Percentiles rank a stretch among this genome's conserved stretches.
Conservation (phyloP, 371 early-diverging fungal genomes). For the Apophysomyces variabilis region DNA sequence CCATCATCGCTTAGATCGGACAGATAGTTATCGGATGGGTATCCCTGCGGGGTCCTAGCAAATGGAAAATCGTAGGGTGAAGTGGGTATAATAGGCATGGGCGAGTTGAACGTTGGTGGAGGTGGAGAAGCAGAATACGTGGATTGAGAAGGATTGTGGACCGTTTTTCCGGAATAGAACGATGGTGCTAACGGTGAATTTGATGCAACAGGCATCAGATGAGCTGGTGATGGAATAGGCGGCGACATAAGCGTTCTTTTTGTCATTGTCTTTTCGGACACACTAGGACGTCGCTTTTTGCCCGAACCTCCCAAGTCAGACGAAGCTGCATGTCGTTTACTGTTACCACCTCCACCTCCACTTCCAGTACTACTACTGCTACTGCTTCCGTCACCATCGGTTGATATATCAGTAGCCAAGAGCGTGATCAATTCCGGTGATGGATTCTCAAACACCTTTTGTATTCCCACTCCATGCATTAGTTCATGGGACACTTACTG, state of each 20-base stretch:
- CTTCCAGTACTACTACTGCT: constrained; percentile 1
- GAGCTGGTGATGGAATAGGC: constrained; percentile 18
- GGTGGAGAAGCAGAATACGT: constrained; percentile 22
- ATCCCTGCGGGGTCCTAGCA: constrained; percentile 21
- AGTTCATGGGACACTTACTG: too few relatives aligned
- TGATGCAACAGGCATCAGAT: constrained; percentile 13
- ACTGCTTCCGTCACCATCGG: neutral
- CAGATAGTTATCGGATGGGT: constrained; percentile 17
- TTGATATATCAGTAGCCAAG: constrained; percentile 11
- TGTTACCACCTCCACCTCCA: neutral
- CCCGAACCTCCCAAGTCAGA: constrained; percentile 3
- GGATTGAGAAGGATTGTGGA: constrained; percentile 10
- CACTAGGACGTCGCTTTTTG: constrained; percentile 22
- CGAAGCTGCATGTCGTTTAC: constrained; percentile 15
- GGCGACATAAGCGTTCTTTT: constrained; percentile 17
- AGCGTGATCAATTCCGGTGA: constrained; percentile 29
- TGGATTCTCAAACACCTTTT: constrained; percentile 30
- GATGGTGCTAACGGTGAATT: constrained; percentile 24
- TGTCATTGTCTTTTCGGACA: constrained; percentile 12
- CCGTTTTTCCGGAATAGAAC: constrained; percentile 15
- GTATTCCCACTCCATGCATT: neutral
- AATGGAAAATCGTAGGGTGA: constrained; percentile 19
- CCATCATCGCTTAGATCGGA: constrained; percentile 23
- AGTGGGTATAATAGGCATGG: constrained; percentile 11
- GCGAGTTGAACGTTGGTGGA: constrained; percentile 17